phyloP scores from a whole-genome alignment of 768 basidiomycete genomes.

The Amanita rimosa region DNA sequence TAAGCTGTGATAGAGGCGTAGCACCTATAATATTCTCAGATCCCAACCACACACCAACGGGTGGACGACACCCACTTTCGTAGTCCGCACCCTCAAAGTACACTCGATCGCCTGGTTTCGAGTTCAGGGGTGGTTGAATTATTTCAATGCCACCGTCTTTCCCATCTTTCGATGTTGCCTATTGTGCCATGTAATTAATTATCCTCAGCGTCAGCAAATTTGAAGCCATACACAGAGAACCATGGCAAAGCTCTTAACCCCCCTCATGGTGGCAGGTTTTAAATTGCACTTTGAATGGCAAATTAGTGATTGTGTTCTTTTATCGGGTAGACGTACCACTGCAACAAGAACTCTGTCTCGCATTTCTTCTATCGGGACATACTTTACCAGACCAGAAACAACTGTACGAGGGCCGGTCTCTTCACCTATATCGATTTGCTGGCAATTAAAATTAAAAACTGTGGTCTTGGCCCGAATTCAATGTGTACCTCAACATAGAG shows the following conservation, averaged over 20 bases:
- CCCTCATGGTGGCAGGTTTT: slow-evolving; percentile 95
- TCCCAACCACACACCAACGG: neutral
- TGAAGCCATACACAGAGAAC: slow-evolving; percentile 65
- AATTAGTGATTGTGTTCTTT: neutral
- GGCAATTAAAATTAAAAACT: slow-evolving; percentile 8
- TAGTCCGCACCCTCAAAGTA: slow-evolving; percentile 91
- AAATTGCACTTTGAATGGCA: slow-evolving; percentile 59
- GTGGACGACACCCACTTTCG: slow-evolving; percentile 41
- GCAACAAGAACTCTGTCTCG: slow-evolving; percentile 71
- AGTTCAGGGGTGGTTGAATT: slow-evolving; percentile 75
- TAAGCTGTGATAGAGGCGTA: slow-evolving; percentile 71
- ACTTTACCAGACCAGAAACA: slow-evolving; percentile 92
- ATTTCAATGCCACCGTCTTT: slow-evolving; percentile 88
- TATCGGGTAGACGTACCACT: slow-evolving; percentile 40
- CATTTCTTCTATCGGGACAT: slow-evolving; percentile 94
- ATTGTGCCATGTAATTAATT: neutral
- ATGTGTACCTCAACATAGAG: slow-evolving; percentile 81
- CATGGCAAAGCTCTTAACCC: slow-evolving; percentile 98
- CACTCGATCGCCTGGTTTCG: slow-evolving; percentile 85
- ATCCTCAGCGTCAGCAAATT: neutral
- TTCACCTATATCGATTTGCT: slow-evolving; percentile 97
- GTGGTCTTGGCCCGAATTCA: neutral
- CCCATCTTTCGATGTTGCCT: slow-evolving; percentile 88
- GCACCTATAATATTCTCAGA: slow-evolving; percentile 26
- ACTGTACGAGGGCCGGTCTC: slow-evolving; percentile 92